phyloP scores from a whole-genome alignment of 306 rosid species.

The Astragalus glycyphyllos region DNA sequence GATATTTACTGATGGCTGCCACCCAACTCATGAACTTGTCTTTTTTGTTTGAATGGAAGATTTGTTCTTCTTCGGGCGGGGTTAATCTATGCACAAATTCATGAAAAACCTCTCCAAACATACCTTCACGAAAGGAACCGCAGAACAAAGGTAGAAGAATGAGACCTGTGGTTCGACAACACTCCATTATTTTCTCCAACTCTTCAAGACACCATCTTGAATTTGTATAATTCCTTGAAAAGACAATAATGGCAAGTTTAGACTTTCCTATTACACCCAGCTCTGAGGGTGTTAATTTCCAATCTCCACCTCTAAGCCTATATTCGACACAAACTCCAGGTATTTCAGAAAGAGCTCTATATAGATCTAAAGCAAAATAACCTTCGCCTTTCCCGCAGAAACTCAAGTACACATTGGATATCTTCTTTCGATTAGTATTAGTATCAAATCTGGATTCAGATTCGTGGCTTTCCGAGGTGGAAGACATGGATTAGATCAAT shows the following conservation, averaged over 20 bases:
- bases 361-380: neutral
- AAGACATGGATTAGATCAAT: too few species aligned
- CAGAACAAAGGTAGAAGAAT: slow-evolving; percentile 16
- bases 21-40: too few species aligned
- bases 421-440: neutral
- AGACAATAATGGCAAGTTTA: neutral
- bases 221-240: neutral
- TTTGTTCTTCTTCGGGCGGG: neutral
- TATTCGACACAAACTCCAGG: neutral
- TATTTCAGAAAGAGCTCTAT: neutral
- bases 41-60: too few species aligned
- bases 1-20: too few species aligned
- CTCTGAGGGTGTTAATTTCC: neutral
- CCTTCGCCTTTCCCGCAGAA: neutral
- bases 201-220: slow-evolving; percentile 15
- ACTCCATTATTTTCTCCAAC: too few species aligned
- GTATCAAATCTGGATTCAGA: too few species aligned
- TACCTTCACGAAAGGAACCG: neutral
- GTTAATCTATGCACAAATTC: neutral
- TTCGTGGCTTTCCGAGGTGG: too few species aligned
- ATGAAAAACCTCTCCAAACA: slow-evolving; percentile 26
- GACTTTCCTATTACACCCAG: neutral
- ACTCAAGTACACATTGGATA: slow-evolving; percentile 8
- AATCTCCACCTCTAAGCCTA: neutral
- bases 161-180: neutral